Evolutionary conservation across 306 rosid species (phyloP), one percentile per base, ranked within the genome.

Genomic region (Echinosophora koreensis): DNA sequence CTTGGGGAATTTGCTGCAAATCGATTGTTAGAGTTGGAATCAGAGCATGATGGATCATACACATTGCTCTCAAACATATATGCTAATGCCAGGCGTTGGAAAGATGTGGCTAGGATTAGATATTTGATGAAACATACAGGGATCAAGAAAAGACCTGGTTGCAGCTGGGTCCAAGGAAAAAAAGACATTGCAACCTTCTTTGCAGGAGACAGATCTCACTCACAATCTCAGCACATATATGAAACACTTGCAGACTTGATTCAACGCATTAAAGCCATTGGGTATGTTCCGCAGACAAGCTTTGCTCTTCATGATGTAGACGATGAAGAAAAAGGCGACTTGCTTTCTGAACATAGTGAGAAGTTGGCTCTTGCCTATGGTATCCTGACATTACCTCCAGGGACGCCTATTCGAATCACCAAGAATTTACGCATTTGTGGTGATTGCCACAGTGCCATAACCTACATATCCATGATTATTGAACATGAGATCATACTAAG

Each of bases 331-430:
- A 93, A 91, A 76, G 91, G 84, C 57, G 96, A 87, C 84, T 81
- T 91, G 59, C 95, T 93, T 41, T 83, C 69, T 68, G 92, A 93
- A 83, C 98, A 91, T 74, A 89, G 97, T 80, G 98, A 93, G 80
- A 93, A 93, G 89, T 84, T 93, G 88, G 98, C 97, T 69, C 95
- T 93, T 85, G 97, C 98, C 58, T 93, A 87, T 74, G 90, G 84
- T 78, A 83, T 92, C 83, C 82, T 88, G 49, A 89, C 87, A 28
- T 63, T 86, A 32, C 85, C 87, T 18, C 78, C 75, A 5, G 88
- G 87, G 13, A 47, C 73, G 44, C 89, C 90, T 13, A 87, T 92
- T 28, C 85, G 92, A 57, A 90, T 89, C 71, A 88, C 93, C 71
- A 90, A 89, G 89, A 91, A 89, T 70, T 87, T 91, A 58, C 90